Base-by-base conservation (phyloP, 495 filamentous ascomycete genomes). In the Penicillium cosmopolitanum region DNA sequence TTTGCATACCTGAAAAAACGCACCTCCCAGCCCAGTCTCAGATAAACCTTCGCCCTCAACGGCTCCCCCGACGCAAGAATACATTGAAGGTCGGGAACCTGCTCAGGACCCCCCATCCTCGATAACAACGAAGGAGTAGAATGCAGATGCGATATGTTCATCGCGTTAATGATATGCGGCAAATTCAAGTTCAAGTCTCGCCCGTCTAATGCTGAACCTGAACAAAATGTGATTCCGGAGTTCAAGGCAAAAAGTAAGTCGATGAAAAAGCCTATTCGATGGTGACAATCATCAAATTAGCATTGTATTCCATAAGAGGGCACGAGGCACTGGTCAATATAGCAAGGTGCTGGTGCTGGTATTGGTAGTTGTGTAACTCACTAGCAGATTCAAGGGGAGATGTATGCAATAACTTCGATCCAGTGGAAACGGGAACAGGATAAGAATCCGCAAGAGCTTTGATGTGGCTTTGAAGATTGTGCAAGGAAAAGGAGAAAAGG, bases 221-320 rank as follows among this genome's bases (percentile, higher is more conserved):
- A 84, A 66, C 87, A 93, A 21, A 94, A 75, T 58, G 84, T 86
- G 73, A 91, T 87, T n/a, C 88, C 89, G 35, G 78, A 78, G 21
- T 80, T 80, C 90, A 88, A 93, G 10, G 90, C 72, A 58, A 89
- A 92, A 64, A 93, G 91, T 15, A 92, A 87, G 60, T 93, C 91
- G 61, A 92, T 91, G 1, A 94, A 87, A 2, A 88, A 91, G 16
- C 91, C 86, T 79, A 50, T 11, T 3, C 43, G 4, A 25, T 8
- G 6, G 23, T 23, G 23, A 23, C 2, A 13, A 36, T 2, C n/a
- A n/a, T n/a, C n/a, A 12, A 13, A 10, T 36, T 36, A 36, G 34
- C 13, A 36, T 38, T 38, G 36, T 9, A 9, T 38, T n/a, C 36
- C 3, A 3, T 23, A 23, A 3, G 23, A 23, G 2, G 2, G 19